phyloP scores from a whole-genome alignment of 768 basidiomycete genomes.

The Lentinula aciculospora region DNA sequence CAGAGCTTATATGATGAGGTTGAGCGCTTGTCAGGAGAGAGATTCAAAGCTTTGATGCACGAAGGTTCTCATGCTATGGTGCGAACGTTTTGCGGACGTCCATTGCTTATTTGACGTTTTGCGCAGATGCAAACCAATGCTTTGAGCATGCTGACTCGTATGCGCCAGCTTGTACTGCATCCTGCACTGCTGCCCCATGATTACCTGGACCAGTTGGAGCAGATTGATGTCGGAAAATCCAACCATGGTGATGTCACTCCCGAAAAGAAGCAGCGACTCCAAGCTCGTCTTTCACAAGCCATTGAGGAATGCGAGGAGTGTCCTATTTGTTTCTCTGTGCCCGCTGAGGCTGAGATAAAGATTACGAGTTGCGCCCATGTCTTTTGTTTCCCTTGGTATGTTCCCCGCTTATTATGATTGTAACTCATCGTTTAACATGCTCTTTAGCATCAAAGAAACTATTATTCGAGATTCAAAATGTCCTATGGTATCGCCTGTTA shows the following conservation, averaged over 20 bases:
- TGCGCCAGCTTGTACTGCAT: slow-evolving; percentile 79
- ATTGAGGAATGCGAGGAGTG: slow-evolving; percentile 84
- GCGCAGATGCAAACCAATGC: slow-evolving; percentile 62
- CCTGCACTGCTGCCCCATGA: slow-evolving; percentile 66
- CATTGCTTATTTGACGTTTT: neutral
- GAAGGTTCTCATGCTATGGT: slow-evolving; percentile 39
- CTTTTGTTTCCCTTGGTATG: slow-evolving; percentile 69
- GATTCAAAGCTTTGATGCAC: slow-evolving; percentile 52
- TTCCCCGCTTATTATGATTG: neutral
- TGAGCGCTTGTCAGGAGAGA: slow-evolving; percentile 54
- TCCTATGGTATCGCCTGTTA: slow-evolving; percentile 55
- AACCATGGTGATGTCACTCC: slow-evolving; percentile 38
- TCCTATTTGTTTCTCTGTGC: slow-evolving; percentile 61
- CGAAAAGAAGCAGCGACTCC: slow-evolving; percentile 50
- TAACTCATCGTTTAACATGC: neutral
- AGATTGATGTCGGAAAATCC: slow-evolving; percentile 23
- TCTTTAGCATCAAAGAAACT: slow-evolving; percentile 58
- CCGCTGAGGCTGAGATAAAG: slow-evolving; percentile 47
- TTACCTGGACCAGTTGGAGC: slow-evolving; percentile 61
- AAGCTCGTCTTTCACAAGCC: slow-evolving; percentile 51
- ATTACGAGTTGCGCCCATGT: slow-evolving; percentile 71
- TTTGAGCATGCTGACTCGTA: slow-evolving; percentile 77
- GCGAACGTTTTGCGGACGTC: slow-evolving; percentile 7
- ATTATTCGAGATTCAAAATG: slow-evolving; percentile 70
- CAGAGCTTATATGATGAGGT: slow-evolving; percentile 68